These are phyloP conservation scores for Mucor velutinosus DNA, from an alignment of 371 early-diverging fungal genomes.

Conservation along the genomic window DNA sequence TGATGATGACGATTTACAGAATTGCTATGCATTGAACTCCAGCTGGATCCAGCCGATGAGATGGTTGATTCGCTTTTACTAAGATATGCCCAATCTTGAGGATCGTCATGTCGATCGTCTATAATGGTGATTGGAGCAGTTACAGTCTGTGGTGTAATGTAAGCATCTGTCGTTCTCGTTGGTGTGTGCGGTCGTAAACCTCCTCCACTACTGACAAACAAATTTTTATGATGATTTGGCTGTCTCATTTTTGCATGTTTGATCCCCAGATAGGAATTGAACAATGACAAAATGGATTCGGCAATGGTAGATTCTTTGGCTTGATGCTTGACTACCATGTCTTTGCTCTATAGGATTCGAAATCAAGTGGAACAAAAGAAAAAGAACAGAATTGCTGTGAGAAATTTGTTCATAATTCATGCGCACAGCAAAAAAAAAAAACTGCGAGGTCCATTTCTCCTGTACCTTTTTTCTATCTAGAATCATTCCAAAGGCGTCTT, in stretches of 20 bases:
- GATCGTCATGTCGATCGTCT: background rate
- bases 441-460: background rate
- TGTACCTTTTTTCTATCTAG: slow-evolving; percentile 2
- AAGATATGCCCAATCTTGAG: slow-evolving; percentile 3
- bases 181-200: slow-evolving; percentile 12
- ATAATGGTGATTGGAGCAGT: slow-evolving; percentile 7
- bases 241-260: background rate
- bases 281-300: background rate
- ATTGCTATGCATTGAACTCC: background rate
- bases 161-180: slow-evolving; percentile 6
- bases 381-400: background rate
- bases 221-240: background rate
- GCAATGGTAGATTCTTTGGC: background rate
- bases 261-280: background rate
- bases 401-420: background rate
- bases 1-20: background rate
- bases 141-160: slow-evolving; percentile 5
- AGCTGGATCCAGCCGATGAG: background rate
- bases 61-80: slow-evolving; percentile 5
- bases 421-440: background rate
- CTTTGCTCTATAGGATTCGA: background rate
- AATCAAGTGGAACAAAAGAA: background rate
- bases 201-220: background rate
- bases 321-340: background rate
- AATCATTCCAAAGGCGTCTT: background rate